Base-by-base conservation (phyloP, 805 yeast species). In the Pichia nanzhaoensis region DNA sequence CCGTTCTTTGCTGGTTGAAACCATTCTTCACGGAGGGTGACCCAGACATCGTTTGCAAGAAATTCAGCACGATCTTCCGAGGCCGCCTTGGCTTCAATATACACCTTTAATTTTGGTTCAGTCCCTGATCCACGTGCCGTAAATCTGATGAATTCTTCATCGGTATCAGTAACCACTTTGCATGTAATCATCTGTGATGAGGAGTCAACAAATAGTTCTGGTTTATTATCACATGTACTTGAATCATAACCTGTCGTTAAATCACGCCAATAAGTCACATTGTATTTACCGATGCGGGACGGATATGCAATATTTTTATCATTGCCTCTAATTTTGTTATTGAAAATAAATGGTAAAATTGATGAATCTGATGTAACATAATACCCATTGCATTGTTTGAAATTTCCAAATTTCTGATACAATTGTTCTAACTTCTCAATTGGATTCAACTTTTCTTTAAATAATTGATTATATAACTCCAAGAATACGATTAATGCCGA, bases 111-210 rank as follows among this genome's bases (percentile, higher is more conserved):
- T 60, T 91, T 91, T 2, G 97, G 97, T 61, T 91, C 99, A 0
- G 99, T 91, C 10, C 99, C 99, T 3, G 96, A 87, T 0, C 97
- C 97, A 43, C 99, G 73, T 41, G 86, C 80, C 0, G 98, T 90
- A 58, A 90, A 81, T 31, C 95, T 66, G 2, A 87, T 79, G 18
- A 51, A 52, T 35, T 69, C 75, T 10, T 31, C 48, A 10, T 44
- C 50, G 6, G 42, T 49, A 42, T 20, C 22, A 3, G 40, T 55
- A 22, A 49, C 51, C 19, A 87, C 64, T 20, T 64, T 62, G 1
- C 74, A 82, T 0, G 96, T 89, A 51, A 91, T 80, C 97, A 93
- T 93, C 54, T 93, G 95, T 0, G 96, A 78, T 1, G 68, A 56
- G 0, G 81, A 60, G 48, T 90, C 95, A 1, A 73, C 73, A 0